phyloP scores from a whole-genome alignment of 805 yeast genomes.

The Candida maris region DNA sequence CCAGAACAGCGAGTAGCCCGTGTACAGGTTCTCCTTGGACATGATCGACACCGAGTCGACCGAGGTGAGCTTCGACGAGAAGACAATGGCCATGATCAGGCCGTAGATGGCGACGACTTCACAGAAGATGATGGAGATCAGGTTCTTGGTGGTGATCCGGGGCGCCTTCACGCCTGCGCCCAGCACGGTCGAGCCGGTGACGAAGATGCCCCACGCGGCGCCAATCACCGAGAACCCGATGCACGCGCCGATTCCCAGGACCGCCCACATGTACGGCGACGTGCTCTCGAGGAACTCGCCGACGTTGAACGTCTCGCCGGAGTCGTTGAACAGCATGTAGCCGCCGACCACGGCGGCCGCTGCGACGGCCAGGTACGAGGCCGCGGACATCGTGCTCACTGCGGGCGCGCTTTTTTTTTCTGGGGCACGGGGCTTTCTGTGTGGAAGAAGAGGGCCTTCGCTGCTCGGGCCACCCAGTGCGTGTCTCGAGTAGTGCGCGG shows the following conservation, averaged over 20 bases:
- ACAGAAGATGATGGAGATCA: constrained; percentile 95
- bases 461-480: too few species aligned
- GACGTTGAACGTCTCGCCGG: constrained; percentile 87
- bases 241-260: constrained; percentile 82
- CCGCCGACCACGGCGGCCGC: constrained; percentile 35
- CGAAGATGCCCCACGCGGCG: constrained; percentile 98
- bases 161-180: constrained; percentile 99
- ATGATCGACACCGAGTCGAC: constrained; percentile 61
- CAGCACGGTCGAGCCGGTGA: constrained; percentile 88
- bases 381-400: constrained; percentile 2
- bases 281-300: constrained; percentile 82
- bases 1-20: constrained; percentile 96
- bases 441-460: too few species aligned
- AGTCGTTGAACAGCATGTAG: constrained; percentile 79
- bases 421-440: too few species aligned
- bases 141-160: constrained; percentile 92
- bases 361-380: constrained; percentile 25
- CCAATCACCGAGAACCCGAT: constrained; percentile 94
- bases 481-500: too few species aligned
- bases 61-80: constrained; percentile 77
- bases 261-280: constrained; percentile 98
- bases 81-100: constrained; percentile 94
- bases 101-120: constrained; percentile 99
- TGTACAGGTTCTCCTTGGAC: constrained; percentile 83
- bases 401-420: too few species aligned